Conservation (phyloP, 2,329 filamentous ascomycete species). For the Apiospora hydei region DNA sequence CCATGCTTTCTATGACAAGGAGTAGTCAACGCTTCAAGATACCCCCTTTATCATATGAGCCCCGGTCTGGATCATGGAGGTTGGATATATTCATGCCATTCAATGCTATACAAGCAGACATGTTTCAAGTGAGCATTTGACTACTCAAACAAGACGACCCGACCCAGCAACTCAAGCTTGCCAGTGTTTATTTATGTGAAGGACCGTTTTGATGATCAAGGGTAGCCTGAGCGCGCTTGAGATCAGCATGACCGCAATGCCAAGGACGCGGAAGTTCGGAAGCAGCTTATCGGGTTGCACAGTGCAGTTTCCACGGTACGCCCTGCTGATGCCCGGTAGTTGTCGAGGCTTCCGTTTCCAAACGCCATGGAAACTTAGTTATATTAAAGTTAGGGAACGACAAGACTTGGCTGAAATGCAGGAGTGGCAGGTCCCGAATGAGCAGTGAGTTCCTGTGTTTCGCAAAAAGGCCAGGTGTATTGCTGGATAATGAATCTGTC, state of each 20-base stretch:
- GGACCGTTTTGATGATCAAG: not conserved
- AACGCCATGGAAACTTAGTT: constrained; percentile 5
- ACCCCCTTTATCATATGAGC: not conserved
- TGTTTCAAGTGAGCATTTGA: not conserved
- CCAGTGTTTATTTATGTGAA: not conserved
- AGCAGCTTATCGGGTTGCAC: not conserved
- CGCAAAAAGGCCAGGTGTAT: not conserved
- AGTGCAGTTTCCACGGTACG: constrained; percentile 11
- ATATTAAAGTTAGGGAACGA: not conserved
- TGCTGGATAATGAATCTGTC: not conserved
- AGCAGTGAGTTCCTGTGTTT: not conserved
- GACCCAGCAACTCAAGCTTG: not conserved
- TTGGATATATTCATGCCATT: not conserved
- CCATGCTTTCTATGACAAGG: not conserved
- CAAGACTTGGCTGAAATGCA: not conserved
- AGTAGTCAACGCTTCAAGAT: not conserved
- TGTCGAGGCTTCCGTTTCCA: not conserved
- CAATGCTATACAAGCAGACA: not conserved
- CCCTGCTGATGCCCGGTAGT: not conserved
- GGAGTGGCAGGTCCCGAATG: not conserved
- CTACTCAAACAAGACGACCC: not conserved
- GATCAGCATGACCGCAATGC: constrained; percentile 9
- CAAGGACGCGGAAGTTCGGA: constrained; percentile 17
- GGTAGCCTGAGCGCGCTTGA: not conserved
- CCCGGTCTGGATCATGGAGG: not conserved